Evolutionary conservation across 2,329 filamentous ascomycete genomes (phyloP).

Genomic region (Bipolaris bicolor): DNA sequence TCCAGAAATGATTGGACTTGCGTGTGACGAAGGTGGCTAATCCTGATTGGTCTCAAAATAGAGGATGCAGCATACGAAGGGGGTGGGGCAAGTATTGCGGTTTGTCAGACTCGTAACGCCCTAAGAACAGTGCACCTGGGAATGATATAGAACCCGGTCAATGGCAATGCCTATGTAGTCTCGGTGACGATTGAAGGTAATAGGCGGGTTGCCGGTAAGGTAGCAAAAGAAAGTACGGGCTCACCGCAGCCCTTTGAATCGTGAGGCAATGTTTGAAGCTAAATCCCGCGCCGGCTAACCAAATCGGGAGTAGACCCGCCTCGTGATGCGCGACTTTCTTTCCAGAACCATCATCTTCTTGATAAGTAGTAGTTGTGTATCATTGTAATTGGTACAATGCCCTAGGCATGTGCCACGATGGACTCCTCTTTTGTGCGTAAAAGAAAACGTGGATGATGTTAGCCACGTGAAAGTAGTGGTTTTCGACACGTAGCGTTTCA

Average conservation of each 20-base stretch:
- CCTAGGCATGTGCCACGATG: neutral
- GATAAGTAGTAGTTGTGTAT: neutral
- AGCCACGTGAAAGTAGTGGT: too few species aligned
- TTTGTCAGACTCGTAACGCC: slow-evolving; percentile 3
- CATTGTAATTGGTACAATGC: neutral
- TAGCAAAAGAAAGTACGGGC: slow-evolving; percentile 14
- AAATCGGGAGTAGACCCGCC: neutral
- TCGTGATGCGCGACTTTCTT: slow-evolving; percentile 7
- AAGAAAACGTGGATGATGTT: too few species aligned
- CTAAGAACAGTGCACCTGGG: neutral
- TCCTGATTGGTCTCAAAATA: slow-evolving; percentile 5
- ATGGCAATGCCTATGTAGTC: slow-evolving; percentile 3
- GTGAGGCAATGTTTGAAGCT: slow-evolving; percentile 17
- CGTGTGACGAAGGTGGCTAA: slow-evolving; percentile 9
- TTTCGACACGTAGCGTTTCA: too few species aligned
- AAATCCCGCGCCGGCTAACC: slow-evolving; percentile 20
- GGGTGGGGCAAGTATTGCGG: slow-evolving; percentile 4
- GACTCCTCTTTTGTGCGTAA: neutral
- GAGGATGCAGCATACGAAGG: slow-evolving; percentile 9
- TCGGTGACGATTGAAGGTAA: slow-evolving; percentile 1
- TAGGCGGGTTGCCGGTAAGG: slow-evolving; percentile 16
- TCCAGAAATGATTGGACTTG: neutral
- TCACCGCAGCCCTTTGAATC: slow-evolving; percentile 8
- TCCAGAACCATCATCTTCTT: neutral
- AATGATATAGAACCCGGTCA: neutral